Conservation (phyloP, 176 grass and related monocot species). For the Poa annua region DNA sequence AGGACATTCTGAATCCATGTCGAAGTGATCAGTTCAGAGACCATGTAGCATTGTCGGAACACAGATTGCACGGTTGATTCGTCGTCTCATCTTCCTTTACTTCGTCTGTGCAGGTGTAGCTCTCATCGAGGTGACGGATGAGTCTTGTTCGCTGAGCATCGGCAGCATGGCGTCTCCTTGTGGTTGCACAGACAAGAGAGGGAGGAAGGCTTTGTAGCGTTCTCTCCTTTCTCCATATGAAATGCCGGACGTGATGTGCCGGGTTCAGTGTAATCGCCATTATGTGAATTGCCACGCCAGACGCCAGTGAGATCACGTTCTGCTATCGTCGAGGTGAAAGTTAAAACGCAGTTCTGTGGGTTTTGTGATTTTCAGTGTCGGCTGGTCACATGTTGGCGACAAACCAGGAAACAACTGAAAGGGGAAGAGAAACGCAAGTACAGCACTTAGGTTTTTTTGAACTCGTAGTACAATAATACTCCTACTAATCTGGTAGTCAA, state of each 20-base stretch:
- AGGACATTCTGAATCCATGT: background rate
- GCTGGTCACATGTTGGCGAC: background rate
- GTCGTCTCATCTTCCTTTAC: background rate
- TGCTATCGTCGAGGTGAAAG: slow-evolving; percentile 4
- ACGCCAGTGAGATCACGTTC: background rate
- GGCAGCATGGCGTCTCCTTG: background rate
- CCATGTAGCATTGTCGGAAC: background rate
- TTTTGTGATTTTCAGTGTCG: background rate
- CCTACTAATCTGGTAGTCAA: too few species aligned
- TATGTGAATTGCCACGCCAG: slow-evolving; percentile 1
- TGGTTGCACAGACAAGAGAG: background rate
- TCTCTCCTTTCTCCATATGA: background rate
- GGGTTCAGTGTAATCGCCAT: background rate
- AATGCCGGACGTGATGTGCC: background rate
- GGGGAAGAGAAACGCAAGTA: background rate
- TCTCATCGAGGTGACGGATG: background rate
- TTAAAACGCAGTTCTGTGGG: background rate
- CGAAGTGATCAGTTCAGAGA: background rate
- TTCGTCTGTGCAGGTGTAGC: background rate
- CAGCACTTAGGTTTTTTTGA: too few species aligned
- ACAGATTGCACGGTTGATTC: background rate
- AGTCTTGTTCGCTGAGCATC: background rate
- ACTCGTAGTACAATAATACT: too few species aligned
- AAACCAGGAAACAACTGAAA: background rate
- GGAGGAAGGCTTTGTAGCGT: background rate